Conservation (phyloP, 1,284 basidiomycete genomes). For the Tausonia pullulans region DNA sequence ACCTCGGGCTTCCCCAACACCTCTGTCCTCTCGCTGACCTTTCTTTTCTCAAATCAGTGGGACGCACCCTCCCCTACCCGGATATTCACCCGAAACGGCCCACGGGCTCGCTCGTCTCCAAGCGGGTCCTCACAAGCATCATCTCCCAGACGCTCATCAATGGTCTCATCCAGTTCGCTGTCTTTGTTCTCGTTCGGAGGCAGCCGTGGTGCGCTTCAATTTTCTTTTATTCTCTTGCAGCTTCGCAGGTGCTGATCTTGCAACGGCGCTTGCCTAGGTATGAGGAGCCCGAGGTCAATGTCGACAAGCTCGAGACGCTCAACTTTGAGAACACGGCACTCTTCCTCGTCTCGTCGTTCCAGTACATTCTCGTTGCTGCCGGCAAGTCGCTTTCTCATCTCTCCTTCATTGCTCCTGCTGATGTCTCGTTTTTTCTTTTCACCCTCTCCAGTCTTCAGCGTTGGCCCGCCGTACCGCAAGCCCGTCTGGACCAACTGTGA, state of each 20-base stretch:
- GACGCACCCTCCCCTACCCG: constrained; percentile 79
- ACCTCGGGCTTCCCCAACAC: not conserved
- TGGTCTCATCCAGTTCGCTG: constrained; percentile 69
- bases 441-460: constrained; percentile 62
- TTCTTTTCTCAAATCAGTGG: constrained; percentile 49
- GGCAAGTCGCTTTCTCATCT: too few relatives aligned
- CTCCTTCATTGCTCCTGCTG: too few relatives aligned
- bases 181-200: constrained; percentile 73
- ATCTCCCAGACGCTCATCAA: constrained; percentile 88
- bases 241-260: too few relatives aligned
- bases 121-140: constrained; percentile 87
- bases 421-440: too few relatives aligned
- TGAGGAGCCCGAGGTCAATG: constrained; percentile 48
- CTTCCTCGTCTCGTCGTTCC: constrained; percentile 93
- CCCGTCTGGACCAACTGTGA: constrained; percentile 89
- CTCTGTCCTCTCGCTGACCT: not conserved
- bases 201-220: constrained; percentile 59
- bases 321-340: constrained; percentile 91
- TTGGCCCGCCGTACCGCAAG: constrained; percentile 91
- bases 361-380: constrained; percentile 92
- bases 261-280: constrained; percentile 30
- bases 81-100: constrained; percentile 81
- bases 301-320: constrained; percentile 69
- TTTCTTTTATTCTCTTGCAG: not conserved
- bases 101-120: constrained; percentile 90